Conservation (phyloP, 2,329 filamentous ascomycete genomes). For the Kalmusia sp. region DNA sequence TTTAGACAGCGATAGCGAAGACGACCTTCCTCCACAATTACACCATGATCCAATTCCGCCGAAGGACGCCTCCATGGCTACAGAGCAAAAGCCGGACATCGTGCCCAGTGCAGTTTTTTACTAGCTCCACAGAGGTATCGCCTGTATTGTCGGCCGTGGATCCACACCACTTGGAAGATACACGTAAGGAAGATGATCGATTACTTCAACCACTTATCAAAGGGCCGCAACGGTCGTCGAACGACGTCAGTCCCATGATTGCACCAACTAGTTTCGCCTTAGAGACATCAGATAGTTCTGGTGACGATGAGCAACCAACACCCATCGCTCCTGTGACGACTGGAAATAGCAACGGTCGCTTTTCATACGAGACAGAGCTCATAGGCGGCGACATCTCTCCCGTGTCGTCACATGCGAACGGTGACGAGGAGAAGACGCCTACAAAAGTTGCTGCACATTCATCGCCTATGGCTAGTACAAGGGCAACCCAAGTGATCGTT, state of each 20-base stretch:
- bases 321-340: neutral
- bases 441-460: constrained; percentile 11
- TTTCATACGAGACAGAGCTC: constrained; percentile 28
- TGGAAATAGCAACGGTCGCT: constrained; percentile 8
- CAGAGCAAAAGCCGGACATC: neutral
- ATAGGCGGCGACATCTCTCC: constrained; percentile 37
- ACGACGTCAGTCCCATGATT: constrained; percentile 35
- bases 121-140: constrained; percentile 15
- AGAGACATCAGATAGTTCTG: neutral
- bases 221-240: constrained; percentile 11
- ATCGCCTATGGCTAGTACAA: neutral
- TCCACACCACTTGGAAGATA: constrained; percentile 15
- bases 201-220: constrained; percentile 8
- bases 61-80: neutral
- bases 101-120: neutral
- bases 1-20: constrained; percentile 16
- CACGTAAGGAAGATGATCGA: constrained; percentile 22
- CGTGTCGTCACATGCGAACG: constrained; percentile 23
- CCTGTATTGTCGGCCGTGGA: constrained; percentile 19
- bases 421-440: constrained; percentile 20
- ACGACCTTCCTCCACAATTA: constrained; percentile 31
- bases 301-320: constrained; percentile 10
- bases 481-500: neutral
- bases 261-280: constrained; percentile 18
- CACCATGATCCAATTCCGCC: constrained; percentile 26